Base-by-base conservation (phyloP, 306 rosid species). In the Lagenaria siceraria region DNA sequence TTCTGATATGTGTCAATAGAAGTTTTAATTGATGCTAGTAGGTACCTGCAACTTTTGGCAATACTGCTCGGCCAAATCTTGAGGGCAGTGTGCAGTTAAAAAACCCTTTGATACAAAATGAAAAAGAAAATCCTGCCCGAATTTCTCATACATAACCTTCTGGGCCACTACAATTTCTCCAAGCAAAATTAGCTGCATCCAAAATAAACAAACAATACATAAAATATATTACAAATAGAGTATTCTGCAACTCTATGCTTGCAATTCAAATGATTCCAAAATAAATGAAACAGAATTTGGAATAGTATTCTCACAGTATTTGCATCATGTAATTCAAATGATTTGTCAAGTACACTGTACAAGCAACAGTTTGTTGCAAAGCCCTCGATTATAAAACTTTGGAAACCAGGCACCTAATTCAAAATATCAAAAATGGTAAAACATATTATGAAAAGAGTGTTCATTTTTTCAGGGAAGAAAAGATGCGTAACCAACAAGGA, bases 101-200 rank as follows among this genome's bases (percentile, higher is more conserved):
- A 95, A 82, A 71, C 90, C 96, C 76, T 84, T 88, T 0, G 88
- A 84, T 60, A 80, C 84, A 51, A 88, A 82, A 25, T 84, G 84
- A 24, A 82, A 79, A 18, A 88, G 83, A 64, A 95, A 95, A 75
- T 90, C 97, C 84, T 95, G 85, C 46, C 99, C 97, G 19, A 95
- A 92, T 62, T 87, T 89, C 85, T 95, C 99, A 73, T 89, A 92
- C 97, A 95, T 92, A 82, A 95, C 92, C 93, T 89, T 95, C 84
- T 92, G 99, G 72, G 97, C 99, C 81, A 87, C 63, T 78, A 95
- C 99, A 77, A 95, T 92, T 86, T 95, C 99, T 86, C 97, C 97
- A 78, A 95, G 93, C 88, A 95, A 87, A 87, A 88, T 81, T 80
- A 84, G 80, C 99, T 95, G 97, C 83, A 79, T 78, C 38, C 74